Conservation (phyloP, 1,284 basidiomycete genomes). For the Papiliotrema nemorosa region DNA sequence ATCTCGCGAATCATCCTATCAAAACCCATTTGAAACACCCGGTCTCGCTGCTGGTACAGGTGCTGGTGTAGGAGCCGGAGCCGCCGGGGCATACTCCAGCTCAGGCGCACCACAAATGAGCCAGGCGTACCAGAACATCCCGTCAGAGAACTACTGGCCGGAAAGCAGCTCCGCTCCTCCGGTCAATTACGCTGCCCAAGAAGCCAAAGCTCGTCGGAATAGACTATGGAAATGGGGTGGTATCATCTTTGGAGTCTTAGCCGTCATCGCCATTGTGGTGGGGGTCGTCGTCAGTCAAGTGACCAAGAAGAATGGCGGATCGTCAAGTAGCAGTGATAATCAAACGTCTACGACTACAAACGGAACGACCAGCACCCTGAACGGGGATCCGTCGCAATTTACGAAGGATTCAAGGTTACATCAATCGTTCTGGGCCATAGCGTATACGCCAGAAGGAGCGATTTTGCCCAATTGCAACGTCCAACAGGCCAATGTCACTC, state of each 20-base stretch:
- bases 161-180: neutral
- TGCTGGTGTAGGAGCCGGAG: neutral
- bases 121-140: slow-evolving; percentile 26
- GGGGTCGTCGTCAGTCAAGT: slow-evolving; percentile 33
- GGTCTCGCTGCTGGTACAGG: slow-evolving; percentile 6
- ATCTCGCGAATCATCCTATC: neutral
- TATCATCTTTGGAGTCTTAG: slow-evolving; percentile 27
- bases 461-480: slow-evolving; percentile 48
- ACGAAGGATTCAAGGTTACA: slow-evolving; percentile 60
- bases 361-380: slow-evolving; percentile 2
- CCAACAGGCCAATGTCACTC: slow-evolving; percentile 49
- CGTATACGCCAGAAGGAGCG: slow-evolving; percentile 60
- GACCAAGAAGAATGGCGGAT: slow-evolving; percentile 15
- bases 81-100: neutral
- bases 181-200: neutral
- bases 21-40: neutral
- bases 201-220: slow-evolving; percentile 9
- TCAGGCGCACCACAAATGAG: slow-evolving; percentile 7
- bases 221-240: slow-evolving; percentile 24
- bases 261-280: slow-evolving; percentile 26
- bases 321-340: slow-evolving; percentile 4
- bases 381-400: slow-evolving; percentile 62
- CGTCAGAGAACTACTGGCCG: slow-evolving; percentile 29
- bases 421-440: slow-evolving; percentile 66
- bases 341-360: slow-evolving; percentile 1